Conservation (phyloP, 2,329 filamentous ascomycete species). For the Monosporascus sp. region DNA sequence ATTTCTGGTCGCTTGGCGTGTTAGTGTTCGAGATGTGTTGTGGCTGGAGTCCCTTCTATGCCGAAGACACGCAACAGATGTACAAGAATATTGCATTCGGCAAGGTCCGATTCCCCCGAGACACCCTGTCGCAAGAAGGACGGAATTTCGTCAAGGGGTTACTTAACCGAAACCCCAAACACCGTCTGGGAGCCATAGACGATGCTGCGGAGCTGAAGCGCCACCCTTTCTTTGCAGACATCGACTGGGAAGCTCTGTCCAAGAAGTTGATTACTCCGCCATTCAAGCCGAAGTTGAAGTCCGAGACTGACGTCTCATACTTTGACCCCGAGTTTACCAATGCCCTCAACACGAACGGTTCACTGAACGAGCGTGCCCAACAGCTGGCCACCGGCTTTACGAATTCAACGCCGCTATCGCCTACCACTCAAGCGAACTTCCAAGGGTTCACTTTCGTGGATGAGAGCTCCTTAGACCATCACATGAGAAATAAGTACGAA, state of each 20-base stretch:
- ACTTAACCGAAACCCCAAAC: slow-evolving; percentile 93
- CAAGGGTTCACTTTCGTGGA: slow-evolving; percentile 99
- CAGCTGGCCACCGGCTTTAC: slow-evolving; percentile 80
- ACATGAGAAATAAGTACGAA: slow-evolving; percentile 55
- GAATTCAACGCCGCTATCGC: slow-evolving; percentile 86
- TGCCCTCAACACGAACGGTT: slow-evolving; percentile 78
- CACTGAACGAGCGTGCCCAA: slow-evolving; percentile 85
- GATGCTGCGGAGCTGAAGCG: slow-evolving; percentile 93
- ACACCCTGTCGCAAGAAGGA: slow-evolving; percentile 90
- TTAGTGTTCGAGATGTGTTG: slow-evolving; percentile 99
- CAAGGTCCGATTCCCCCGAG: slow-evolving; percentile 92
- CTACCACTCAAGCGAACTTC: slow-evolving; percentile 96
- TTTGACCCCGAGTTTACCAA: slow-evolving; percentile 99
- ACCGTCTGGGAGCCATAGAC: slow-evolving; percentile 82
- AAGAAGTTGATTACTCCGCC: slow-evolving; percentile 93
- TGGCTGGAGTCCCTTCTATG: slow-evolving; percentile 98
- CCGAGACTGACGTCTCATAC: slow-evolving; percentile 92
- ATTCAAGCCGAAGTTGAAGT: slow-evolving; percentile 96
- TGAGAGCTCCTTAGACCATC: slow-evolving; percentile 87
- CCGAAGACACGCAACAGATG: slow-evolving; percentile 99
- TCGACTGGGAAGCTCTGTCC: slow-evolving; percentile 83
- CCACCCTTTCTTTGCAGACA: slow-evolving; percentile 89
- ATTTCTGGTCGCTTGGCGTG: slow-evolving; percentile 98
- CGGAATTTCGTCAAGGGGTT: slow-evolving; percentile 97
- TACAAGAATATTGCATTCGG: slow-evolving; percentile 99